phyloP scores from a whole-genome alignment of 768 basidiomycete genomes.

The Lepiota brunneoincarnata region DNA sequence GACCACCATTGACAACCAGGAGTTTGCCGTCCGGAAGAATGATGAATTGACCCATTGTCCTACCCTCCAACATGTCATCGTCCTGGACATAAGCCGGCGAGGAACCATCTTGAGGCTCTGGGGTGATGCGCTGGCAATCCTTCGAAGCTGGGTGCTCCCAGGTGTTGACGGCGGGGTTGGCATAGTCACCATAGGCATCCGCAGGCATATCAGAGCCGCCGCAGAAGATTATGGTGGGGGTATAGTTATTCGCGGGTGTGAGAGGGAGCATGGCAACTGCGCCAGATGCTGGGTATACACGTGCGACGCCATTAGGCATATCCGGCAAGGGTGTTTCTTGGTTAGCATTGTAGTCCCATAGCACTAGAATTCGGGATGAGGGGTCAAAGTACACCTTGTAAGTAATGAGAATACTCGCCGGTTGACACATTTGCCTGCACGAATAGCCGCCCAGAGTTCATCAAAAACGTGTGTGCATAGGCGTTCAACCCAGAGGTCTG shows the following conservation, averaged over 20 bases:
- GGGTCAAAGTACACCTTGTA: neutral
- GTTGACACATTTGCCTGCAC: conserved; percentile 82
- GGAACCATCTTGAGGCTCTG: conserved; percentile 75
- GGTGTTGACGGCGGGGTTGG: conserved; percentile 69
- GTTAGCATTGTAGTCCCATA: conserved; percentile 56
- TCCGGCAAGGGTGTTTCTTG: conserved; percentile 60
- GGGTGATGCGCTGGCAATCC: conserved; percentile 83
- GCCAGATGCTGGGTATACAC: conserved; percentile 89
- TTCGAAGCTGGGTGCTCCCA: conserved; percentile 66
- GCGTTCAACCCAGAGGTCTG: conserved; percentile 78
- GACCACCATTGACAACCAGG: conserved; percentile 80
- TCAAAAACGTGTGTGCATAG: conserved; percentile 71
- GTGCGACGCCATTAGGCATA: conserved; percentile 72
- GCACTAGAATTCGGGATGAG: conserved; percentile 21
- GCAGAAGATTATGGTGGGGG: conserved; percentile 84
- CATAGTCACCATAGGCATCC: conserved; percentile 73
- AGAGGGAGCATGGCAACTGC: conserved; percentile 89
- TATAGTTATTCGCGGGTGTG: conserved; percentile 85
- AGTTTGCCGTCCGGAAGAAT: conserved; percentile 75
- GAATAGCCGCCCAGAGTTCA: conserved; percentile 76
- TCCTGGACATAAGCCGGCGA: conserved; percentile 61
- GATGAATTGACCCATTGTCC: conserved; percentile 94
- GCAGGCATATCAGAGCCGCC: conserved; percentile 83
- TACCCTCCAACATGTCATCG: conserved; percentile 68
- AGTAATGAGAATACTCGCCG: conserved; percentile 38